Evolutionary conservation across 1,139 yeast genomes (phyloP).

Genomic region (Zygosaccharomyces sapae): DNA sequence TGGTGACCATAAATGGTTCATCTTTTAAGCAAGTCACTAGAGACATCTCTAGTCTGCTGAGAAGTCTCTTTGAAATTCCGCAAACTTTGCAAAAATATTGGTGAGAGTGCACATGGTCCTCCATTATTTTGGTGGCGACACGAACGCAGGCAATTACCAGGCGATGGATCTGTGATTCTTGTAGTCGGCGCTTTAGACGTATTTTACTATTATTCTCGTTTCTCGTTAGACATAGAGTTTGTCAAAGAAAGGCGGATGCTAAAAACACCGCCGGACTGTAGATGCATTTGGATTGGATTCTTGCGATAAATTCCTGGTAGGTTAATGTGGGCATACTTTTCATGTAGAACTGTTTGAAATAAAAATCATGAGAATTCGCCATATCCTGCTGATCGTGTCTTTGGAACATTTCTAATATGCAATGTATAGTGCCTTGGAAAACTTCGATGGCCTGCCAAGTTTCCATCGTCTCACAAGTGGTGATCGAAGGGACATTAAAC

Average conservation of each 20-base stretch:
- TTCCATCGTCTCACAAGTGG: constrained; percentile 7
- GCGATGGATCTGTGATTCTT: constrained; percentile 43
- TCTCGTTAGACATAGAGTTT: constrained; percentile 39
- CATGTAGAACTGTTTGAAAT: constrained; percentile 25
- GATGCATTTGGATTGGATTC: constrained; percentile 33
- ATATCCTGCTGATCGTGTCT: constrained; percentile 2
- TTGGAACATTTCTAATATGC: constrained; percentile 16
- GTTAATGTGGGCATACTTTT: constrained; percentile 31
- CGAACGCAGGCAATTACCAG: constrained; percentile 47
- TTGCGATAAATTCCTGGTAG: constrained; percentile 23
- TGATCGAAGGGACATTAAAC: neutral
- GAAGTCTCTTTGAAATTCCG: constrained; percentile 45
- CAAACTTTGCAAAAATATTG: constrained; percentile 50
- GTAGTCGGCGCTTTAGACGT: constrained; percentile 35
- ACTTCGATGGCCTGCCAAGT: constrained; percentile 21
- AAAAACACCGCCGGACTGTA: constrained; percentile 30
- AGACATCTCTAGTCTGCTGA: constrained; percentile 47
- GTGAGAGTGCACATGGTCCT: constrained; percentile 50
- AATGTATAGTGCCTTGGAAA: constrained; percentile 19
- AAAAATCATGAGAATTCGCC: neutral
- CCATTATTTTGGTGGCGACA: constrained; percentile 48
- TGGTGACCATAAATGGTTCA: constrained; percentile 26
- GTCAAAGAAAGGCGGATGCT: constrained; percentile 27
- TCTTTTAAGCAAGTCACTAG: constrained; percentile 36
- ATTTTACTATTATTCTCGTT: constrained; percentile 39